Evolutionary conservation across 768 basidiomycete genomes (phyloP).

Genomic region (Podaxis carcinomalis): DNA sequence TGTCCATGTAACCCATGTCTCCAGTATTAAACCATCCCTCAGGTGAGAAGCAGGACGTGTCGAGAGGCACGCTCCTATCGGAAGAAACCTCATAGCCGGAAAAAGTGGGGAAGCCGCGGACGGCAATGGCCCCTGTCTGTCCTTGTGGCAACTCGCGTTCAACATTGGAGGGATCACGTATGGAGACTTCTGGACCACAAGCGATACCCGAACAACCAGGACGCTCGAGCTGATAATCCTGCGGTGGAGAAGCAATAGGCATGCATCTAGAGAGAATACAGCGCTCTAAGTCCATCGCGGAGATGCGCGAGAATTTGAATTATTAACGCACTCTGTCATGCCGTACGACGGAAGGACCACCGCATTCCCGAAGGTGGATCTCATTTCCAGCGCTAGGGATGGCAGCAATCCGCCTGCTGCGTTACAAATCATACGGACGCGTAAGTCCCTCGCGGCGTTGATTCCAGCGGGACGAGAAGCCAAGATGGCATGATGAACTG

Average conservation of each 20-base stretch:
- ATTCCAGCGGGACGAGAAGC: constrained; percentile 29
- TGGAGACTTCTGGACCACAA: constrained; percentile 43
- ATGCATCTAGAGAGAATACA: constrained; percentile 31
- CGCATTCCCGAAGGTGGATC: constrained; percentile 41
- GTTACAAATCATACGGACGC: constrained; percentile 44
- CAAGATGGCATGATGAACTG: constrained; percentile 47
- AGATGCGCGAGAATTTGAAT: background rate
- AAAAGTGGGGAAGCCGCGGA: constrained; percentile 51
- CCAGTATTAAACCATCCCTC: constrained; percentile 54
- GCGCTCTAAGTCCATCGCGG: constrained; percentile 11
- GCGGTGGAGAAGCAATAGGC: constrained; percentile 44
- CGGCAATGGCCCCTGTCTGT: constrained; percentile 46
- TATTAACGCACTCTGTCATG: constrained; percentile 42
- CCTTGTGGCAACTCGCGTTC: constrained; percentile 35
- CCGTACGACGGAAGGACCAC: constrained; percentile 58
- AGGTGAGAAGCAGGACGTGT: constrained; percentile 42
- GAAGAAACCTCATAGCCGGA: constrained; percentile 44
- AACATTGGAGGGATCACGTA: constrained; percentile 32
- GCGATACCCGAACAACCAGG: constrained; percentile 45
- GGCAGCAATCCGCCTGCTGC: constrained; percentile 52
- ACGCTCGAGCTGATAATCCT: constrained; percentile 38
- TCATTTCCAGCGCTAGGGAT: constrained; percentile 44
- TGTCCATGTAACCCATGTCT: constrained; percentile 43
- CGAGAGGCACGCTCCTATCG: constrained; percentile 37
- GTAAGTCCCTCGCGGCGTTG: constrained; percentile 27